These are phyloP conservation scores for Auriculariales sp. DNA, from an alignment of 768 basidiomycete species.

Conservation along the genomic window DNA sequence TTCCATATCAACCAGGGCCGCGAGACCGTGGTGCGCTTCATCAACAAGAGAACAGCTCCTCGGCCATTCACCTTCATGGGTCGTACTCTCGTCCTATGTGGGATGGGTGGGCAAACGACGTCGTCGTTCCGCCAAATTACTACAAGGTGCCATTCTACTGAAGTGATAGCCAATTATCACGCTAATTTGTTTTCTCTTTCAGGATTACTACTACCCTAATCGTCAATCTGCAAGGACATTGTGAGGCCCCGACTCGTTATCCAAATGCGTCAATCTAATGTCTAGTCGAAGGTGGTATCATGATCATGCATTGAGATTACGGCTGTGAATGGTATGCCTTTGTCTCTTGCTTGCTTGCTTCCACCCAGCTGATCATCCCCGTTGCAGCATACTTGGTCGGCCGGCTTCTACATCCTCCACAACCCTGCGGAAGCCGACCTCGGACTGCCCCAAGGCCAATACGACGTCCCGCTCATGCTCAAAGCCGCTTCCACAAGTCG, in stretches of 20 bases:
- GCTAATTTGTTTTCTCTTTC: no score
- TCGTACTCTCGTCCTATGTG: neutral
- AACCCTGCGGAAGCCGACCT: neutral
- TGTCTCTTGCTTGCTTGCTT: no score
- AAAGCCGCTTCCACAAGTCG: neutral
- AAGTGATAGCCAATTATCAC: no score
- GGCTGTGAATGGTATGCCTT: neutral
- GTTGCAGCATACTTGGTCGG: neutral
- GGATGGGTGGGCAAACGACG: neutral
- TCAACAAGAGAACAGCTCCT: neutral
- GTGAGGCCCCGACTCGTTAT: no score
- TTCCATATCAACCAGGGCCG: neutral
- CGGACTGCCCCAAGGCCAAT: neutral
- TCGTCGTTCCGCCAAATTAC: neutral
- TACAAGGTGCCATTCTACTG: no score
- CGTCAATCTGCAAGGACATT: no score
- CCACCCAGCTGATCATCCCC: no score
- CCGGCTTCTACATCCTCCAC: constrained; percentile 1
- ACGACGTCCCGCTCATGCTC: neutral
- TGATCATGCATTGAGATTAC: neutral
- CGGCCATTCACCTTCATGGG: neutral
- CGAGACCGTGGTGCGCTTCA: neutral
- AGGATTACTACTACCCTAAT: no score
- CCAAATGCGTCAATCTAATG: no score
- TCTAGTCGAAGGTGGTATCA: no score